Evolutionary conservation across 352 stramenopile species (phyloP).

Genomic region (Blastocystis hominis): DNA sequence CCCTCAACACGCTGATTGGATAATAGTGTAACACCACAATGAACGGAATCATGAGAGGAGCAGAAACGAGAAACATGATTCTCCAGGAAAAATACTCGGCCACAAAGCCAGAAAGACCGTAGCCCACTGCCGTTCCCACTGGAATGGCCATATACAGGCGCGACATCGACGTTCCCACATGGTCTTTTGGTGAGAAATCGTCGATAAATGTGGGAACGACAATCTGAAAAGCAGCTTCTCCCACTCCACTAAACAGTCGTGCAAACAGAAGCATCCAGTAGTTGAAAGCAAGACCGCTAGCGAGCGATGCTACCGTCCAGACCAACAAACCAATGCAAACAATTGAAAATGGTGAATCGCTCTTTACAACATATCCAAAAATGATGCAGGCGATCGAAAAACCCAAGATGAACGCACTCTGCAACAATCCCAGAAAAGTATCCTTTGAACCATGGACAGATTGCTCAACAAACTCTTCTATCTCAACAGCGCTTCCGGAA

Average conservation of each 20-base stretch:
- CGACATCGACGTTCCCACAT: conserved; percentile 8
- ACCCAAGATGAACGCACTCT: conserved; percentile 50
- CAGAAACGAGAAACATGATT: conserved; percentile 29
- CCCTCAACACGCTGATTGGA: not conserved
- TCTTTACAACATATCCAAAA: conserved; percentile 29
- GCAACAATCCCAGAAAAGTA: conserved; percentile 18
- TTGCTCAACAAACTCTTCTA: conserved; percentile 25
- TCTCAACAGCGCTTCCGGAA: conserved; percentile 30
- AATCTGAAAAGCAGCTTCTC: conserved; percentile 56
- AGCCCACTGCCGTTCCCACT: conserved; percentile 44
- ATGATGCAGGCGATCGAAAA: conserved; percentile 38
- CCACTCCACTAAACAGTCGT: conserved; percentile 45
- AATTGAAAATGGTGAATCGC: not conserved
- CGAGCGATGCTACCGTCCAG: not conserved
- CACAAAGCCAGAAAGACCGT: conserved; percentile 23
- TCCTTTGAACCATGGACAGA: not conserved
- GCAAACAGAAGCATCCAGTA: not conserved
- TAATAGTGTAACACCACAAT: conserved; percentile 32
- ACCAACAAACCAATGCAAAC: conserved; percentile 32
- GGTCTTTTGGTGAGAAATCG: conserved; percentile 30
- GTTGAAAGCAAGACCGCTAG: conserved; percentile 30
- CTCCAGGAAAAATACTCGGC: conserved; percentile 40
- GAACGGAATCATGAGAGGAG: conserved; percentile 29
- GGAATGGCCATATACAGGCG: conserved; percentile 42
- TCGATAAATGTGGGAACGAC: conserved; percentile 54